Base-by-base conservation (phyloP, 208 protist genomes). In the Sergeia podlipaevii region DNA sequence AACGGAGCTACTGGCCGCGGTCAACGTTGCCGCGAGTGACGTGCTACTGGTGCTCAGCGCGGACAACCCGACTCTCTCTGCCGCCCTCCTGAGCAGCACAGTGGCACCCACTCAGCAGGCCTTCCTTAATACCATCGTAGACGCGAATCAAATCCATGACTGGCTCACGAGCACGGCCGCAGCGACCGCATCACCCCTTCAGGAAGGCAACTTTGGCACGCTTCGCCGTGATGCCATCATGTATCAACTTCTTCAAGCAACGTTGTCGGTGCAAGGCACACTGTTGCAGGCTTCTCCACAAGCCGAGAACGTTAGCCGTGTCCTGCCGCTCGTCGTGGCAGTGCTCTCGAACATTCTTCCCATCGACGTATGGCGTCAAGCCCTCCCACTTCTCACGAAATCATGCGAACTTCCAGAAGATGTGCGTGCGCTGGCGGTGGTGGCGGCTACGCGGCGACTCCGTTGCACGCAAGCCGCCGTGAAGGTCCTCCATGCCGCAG, bases 11-110 rank as follows among this genome's bases (percentile, higher is more conserved):
- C 70, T 80, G 2, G 66, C 71, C 11, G 45, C 62, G 1, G 41
- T 90, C 26, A 65, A 65, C 5, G 66, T 78, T 3, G 51, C 61
- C 20, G 51, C 46, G 0, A 67, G 66, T 13, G 82, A 90, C 29
- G 38, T 80, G 10, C 32, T 90, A 27, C 73, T 75, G 38, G 52
- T 69, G 34, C 57, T 84, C 29, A 85, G 77, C 45, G 64, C 60
- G 30, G 82, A 85, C 15, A 90, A 63, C 62, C 53, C 62, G 26
- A 29, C 54, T 6, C 52, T 85, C 13, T 55, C 71, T 11, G 46
- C 60, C 3, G 17, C 23, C 37, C 6, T 52, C 49, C 21, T 30
- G 28, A 0, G 28, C 20, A 6, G 43, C 23, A 39, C 24, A n/a
- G 65, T 74, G 60, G 69, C 72, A 5, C 24, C 67, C 17, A 38